phyloP scores from a whole-genome alignment of 2,329 filamentous ascomycete genomes.

The Trichoderma aggressivum region DNA sequence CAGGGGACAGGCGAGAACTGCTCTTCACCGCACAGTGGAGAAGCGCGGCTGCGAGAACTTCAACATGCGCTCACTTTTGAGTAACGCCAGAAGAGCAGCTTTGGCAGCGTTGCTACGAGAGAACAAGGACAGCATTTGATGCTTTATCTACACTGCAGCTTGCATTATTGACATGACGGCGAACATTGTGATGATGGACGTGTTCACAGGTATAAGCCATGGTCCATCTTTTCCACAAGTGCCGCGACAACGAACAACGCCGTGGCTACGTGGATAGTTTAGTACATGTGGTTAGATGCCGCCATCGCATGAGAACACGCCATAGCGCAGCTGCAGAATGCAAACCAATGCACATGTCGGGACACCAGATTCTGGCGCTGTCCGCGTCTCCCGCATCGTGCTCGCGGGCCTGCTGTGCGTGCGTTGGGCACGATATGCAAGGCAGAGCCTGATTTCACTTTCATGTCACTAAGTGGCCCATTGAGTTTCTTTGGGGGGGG shows the following conservation, averaged over 20 bases:
- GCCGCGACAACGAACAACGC: background rate
- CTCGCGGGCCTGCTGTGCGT: background rate
- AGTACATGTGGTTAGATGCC: background rate
- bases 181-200: background rate
- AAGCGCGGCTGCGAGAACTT: slow-evolving; percentile 5
- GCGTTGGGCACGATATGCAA: background rate
- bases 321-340: background rate
- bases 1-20: background rate
- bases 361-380: background rate
- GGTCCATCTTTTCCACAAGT: background rate
- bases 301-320: background rate
- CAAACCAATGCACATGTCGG: background rate
- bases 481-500: background rate
- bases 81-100: background rate
- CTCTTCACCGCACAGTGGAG: slow-evolving; percentile 17
- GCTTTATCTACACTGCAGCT: background rate
- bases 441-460: background rate
- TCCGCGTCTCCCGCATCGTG: background rate
- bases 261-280: background rate
- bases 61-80: slow-evolving; percentile 2
- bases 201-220: background rate
- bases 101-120: background rate
- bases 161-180: background rate
- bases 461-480: background rate
- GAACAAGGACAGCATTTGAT: background rate